Conservation (phyloP, 2,329 filamentous ascomycete species). For the Verticillium albo-atrum region DNA sequence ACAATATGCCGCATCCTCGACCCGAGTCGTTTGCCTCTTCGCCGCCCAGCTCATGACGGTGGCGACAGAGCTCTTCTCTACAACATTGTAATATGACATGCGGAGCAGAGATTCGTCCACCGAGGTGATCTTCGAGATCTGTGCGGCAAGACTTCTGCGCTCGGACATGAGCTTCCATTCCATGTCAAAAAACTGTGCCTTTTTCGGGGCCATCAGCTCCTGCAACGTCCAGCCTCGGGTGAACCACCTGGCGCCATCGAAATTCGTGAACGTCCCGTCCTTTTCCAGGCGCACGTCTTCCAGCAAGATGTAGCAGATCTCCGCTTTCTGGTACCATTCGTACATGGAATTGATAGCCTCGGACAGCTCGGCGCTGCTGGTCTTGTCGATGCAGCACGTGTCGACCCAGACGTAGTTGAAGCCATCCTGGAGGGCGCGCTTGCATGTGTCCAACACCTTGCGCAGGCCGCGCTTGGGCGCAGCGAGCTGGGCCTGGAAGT, state of each 20-base stretch:
- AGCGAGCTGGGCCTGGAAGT: not conserved
- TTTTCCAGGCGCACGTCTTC: slow-evolving; percentile 14
- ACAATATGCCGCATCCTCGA: slow-evolving; percentile 25
- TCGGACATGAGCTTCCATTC: slow-evolving; percentile 4
- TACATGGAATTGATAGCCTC: slow-evolving; percentile 22
- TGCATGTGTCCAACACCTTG: slow-evolving; percentile 8
- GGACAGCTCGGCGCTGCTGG: slow-evolving; percentile 22
- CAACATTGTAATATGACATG: not conserved
- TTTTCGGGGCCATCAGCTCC: slow-evolving; percentile 53
- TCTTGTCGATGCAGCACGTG: slow-evolving; percentile 29
- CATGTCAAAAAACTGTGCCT: slow-evolving; percentile 17
- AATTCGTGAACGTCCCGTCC: not conserved
- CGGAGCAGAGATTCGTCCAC: slow-evolving; percentile 13
- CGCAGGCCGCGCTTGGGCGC: slow-evolving; percentile 3
- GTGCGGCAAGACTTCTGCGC: slow-evolving; percentile 7
- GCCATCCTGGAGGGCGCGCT: slow-evolving; percentile 2
- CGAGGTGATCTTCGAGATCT: slow-evolving; percentile 20
- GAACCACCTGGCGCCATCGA: slow-evolving; percentile 21
- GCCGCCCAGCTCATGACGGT: slow-evolving; percentile 26
- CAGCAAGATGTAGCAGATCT: slow-evolving; percentile 27
- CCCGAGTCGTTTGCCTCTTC: slow-evolving; percentile 15
- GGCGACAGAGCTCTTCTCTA: slow-evolving; percentile 8
- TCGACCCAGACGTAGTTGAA: slow-evolving; percentile 27
- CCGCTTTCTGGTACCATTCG: slow-evolving; percentile 26
- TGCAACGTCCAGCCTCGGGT: slow-evolving; percentile 56